Conservation (phyloP, 2,329 filamentous ascomycete genomes). For the Hypoxylon sp. region DNA sequence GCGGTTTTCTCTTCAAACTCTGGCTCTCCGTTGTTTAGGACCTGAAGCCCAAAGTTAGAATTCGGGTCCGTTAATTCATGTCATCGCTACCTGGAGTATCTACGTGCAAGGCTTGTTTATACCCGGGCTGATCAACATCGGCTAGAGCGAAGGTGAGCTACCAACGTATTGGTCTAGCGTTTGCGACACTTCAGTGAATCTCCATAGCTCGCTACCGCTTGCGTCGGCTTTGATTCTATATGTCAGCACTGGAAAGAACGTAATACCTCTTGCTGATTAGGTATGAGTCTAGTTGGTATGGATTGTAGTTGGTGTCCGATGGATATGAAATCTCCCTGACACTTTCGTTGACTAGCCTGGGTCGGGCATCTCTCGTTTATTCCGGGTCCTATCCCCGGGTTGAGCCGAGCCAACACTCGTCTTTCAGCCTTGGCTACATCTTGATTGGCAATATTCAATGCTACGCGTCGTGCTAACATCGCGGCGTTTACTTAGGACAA, state of each 20-base stretch:
- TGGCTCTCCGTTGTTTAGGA: no score
- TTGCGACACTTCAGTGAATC: neutral
- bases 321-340: neutral
- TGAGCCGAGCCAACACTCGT: conserved; percentile 42
- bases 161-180: neutral
- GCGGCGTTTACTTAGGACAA: neutral
- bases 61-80: neutral
- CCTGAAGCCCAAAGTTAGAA: no score
- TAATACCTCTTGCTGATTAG: neutral
- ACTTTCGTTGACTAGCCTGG: neutral
- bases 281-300: neutral
- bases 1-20: no score
- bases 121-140: neutral
- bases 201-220: neutral
- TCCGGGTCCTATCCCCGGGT: conserved; percentile 58
- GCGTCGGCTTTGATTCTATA: neutral
- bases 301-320: neutral
- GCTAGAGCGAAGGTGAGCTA: neutral
- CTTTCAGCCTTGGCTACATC: neutral
- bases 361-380: neutral
- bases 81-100: neutral
- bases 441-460: neutral
- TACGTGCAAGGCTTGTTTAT: neutral
- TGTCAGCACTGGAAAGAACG: neutral
- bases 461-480: conserved; percentile 4